Conservation (phyloP, 768 basidiomycete genomes). For the Epithele typhae region DNA sequence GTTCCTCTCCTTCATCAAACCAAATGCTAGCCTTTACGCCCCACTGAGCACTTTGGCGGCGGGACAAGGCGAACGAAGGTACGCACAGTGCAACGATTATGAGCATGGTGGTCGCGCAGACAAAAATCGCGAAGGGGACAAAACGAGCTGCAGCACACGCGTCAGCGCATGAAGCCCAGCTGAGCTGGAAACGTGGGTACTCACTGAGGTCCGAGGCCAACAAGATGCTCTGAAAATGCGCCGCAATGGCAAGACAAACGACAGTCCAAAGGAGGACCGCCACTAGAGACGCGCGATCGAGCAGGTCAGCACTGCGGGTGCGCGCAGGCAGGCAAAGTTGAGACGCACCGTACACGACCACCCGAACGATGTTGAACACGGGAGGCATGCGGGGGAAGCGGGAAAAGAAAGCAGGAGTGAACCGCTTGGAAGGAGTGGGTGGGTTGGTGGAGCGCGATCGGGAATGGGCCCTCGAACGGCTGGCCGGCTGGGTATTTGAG, state of each 20-base stretch:
- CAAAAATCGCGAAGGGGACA: constrained; percentile 82
- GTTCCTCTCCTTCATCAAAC: constrained; percentile 60
- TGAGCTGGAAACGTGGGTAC: constrained; percentile 22
- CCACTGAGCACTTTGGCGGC: constrained; percentile 2
- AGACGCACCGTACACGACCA: constrained; percentile 60
- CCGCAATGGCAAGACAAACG: constrained; percentile 77
- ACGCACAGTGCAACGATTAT: constrained; percentile 66
- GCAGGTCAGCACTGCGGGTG: too few relatives aligned
- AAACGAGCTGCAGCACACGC: constrained; percentile 59
- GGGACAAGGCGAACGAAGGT: not conserved
- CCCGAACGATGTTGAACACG: constrained; percentile 66
- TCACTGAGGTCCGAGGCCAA: constrained; percentile 77
- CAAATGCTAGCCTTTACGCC: constrained; percentile 54
- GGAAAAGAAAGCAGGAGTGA: constrained; percentile 17
- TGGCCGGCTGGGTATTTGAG: constrained; percentile 24
- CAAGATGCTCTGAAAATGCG: constrained; percentile 68
- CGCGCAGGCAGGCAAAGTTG: not conserved
- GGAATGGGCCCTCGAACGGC: constrained; percentile 15
- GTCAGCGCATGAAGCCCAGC: constrained; percentile 1
- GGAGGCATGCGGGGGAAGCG: constrained; percentile 52
- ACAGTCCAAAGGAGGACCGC: constrained; percentile 69
- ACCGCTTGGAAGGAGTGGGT: constrained; percentile 25
- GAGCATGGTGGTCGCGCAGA: constrained; percentile 64
- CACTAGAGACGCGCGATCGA: constrained; percentile 39
- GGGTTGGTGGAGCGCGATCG: constrained; percentile 19